Evolutionary conservation across 495 filamentous ascomycete species (phyloP), one percentile per base, ranked within the genome.

Genomic region (Barbatosphaeria neglecta): DNA sequence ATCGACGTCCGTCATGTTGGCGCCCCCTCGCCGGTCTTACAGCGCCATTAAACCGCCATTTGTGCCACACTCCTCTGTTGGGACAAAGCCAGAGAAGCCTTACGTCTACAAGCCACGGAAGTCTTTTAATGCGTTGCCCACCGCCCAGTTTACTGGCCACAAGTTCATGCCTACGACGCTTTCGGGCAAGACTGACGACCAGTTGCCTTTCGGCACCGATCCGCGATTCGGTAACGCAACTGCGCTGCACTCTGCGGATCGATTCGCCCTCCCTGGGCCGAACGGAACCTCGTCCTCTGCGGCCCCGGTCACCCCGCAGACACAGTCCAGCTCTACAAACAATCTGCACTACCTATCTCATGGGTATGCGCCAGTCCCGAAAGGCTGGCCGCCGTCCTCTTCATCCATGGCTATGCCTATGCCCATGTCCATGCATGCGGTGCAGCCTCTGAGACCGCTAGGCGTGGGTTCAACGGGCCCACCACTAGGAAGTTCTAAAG

Each of bases 81-180:
- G 41, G 16, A 16, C 45, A 6, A 59, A 63, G 49, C 38, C 58
- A 44, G 59, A 70, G 35, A 75, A 64, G 56, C 72, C 73, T n/a
- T 76, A 77, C 42, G 60, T 66, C 38, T 77, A 77, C 57, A 77
- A 76, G 48, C 74, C 74, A n/a, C 60, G 70, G 45, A 60, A 63
- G 22, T 57, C 60, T 18, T 48, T 61, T 8, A 54, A 54, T 53
- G 57, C 63, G 47, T 51, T 37, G 10, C 61, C 58, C 37, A 53
- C 53, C 46, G 50, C 55, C 41, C 62, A 54, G 46, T 72, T 63
- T 43, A 58, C 57, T 22, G 50, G 54, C 45, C 70, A 70, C 38
- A 67, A 56, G 52, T 67, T 68, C 53, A 56, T 55, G 44, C 65
- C 56, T 43, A 64, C 51, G 43, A 33, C 57, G 41, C 53, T 19